phyloP scores from a whole-genome alignment of 805 yeast species.

The Clavispora vitiphila region DNA sequence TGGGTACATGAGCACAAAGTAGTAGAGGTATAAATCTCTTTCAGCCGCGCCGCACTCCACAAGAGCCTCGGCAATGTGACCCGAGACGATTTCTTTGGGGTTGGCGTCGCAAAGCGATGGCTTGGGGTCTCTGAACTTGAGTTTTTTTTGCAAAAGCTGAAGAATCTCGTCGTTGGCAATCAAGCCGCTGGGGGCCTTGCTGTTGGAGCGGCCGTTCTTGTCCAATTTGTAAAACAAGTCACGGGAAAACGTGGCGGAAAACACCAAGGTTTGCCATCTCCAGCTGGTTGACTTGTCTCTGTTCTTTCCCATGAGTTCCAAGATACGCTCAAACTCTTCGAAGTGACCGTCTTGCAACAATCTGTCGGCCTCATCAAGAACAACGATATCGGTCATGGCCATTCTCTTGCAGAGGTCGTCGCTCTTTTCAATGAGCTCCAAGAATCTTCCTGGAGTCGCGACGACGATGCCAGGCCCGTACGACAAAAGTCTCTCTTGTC shows the following conservation, averaged over 20 bases:
- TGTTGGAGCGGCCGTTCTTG: constrained; percentile 21
- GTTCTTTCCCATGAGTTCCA: constrained; percentile 55
- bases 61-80: constrained; percentile 73
- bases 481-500: constrained; percentile 75
- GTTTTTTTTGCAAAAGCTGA: constrained; percentile 58
- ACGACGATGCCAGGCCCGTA: constrained; percentile 78
- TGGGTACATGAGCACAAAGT: constrained; percentile 78
- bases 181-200: constrained; percentile 19
- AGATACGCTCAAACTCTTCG: constrained; percentile 80
- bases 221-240: constrained; percentile 76
- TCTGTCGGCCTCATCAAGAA: constrained; percentile 95
- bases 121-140: constrained; percentile 60
- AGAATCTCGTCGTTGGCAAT: constrained; percentile 57
- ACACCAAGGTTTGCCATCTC: constrained; percentile 83
- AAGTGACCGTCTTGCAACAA: constrained; percentile 93
- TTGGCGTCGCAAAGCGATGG: constrained; percentile 81
- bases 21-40: constrained; percentile 85
- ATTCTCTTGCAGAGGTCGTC: constrained; percentile 39
- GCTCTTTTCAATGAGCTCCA: constrained; percentile 70
- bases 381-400: constrained; percentile 48
- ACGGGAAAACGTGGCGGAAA: constrained; percentile 87
- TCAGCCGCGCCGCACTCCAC: constrained; percentile 89
- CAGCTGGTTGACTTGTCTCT: constrained; percentile 40
- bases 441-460: constrained; percentile 92
- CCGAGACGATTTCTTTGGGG: constrained; percentile 76